Evolutionary conservation across 768 basidiomycete genomes (phyloP), one percentile per base, ranked within the genome.

Genomic region (Panellus pusillus): DNA sequence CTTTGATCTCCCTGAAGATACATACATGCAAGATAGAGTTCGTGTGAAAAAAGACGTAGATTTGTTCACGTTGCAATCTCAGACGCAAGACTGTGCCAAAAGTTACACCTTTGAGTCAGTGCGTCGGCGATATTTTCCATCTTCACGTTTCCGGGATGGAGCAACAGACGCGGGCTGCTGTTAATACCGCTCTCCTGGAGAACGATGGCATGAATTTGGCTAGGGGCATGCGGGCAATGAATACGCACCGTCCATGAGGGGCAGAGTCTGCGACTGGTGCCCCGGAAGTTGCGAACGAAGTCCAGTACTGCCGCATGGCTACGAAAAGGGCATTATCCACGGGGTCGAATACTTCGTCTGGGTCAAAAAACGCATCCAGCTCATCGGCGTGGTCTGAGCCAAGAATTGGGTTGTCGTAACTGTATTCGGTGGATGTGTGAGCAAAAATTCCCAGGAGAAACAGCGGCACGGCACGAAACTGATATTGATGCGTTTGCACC

Each of bases 391-490:
- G 76, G 54, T 65, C 47, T 1, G 75, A 75, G 2, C 74, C 72
- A 3, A 71, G 64, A 13, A 68, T 61, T 2, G 74, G 70, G 43
- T 77, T 76, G 54, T 77, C 68, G 57, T 74, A 77, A 49, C 75
- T 50, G 7, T 18, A 35, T 2, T 14, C 7, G 32, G 37, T 36
- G 15, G 9, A 50, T 18, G 5, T 17, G 19, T 31, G 19, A 32
- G 35, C 32, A 48, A 20, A 39, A 36, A 13, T 35, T 27, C 42
- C 36, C 35, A 14, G 20, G 17, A 15, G 35, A 24, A 49, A 19
- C 3, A 13, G 35, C 51, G 41, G 8, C 1, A 36, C 49, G 14
- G n/a, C 9, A 6, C 53, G 71, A 58, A 29, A 75, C 75, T 73
- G 74, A 53, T 67, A 77, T 29, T 74, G 70, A 51, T 65, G 76